Evolutionary conservation across 129 eudicot genomes (phyloP).

Genomic region (Ambrosia artemisiifolia): DNA sequence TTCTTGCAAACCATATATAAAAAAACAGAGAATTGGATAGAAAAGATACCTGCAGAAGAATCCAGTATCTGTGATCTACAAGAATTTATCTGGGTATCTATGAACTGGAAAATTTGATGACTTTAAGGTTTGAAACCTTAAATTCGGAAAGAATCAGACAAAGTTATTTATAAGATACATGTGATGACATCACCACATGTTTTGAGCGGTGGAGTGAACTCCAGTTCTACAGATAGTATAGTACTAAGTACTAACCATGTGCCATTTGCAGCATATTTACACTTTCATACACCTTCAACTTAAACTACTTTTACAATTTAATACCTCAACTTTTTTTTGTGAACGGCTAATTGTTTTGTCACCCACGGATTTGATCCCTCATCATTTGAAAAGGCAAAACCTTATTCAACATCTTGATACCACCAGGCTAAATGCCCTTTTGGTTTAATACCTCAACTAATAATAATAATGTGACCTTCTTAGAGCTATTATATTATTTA

Average conservation of each 20-base stretch:
- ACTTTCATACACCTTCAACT: background rate
- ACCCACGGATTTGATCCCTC: too few species aligned
- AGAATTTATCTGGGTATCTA: background rate
- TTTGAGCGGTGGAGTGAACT: conserved; percentile 11
- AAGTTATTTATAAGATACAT: background rate
- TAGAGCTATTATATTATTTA: too few species aligned
- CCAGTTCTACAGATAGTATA: background rate
- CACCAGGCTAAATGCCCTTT: too few species aligned
- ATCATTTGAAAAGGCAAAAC: too few species aligned
- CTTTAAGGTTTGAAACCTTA: conserved; percentile 23
- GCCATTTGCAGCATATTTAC: background rate
- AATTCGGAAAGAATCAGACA: background rate
- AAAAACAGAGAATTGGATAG: conserved; percentile 1
- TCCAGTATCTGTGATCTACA: conserved; percentile 12
- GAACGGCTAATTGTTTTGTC: too few species aligned
- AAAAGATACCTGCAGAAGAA: conserved; percentile 27
- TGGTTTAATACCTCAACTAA: background rate
- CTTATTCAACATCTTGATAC: too few species aligned
- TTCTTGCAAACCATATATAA: background rate
- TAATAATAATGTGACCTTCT: background rate
- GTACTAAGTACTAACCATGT: background rate
- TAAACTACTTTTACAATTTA: background rate
- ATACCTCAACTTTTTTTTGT: background rate
- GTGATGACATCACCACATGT: background rate
- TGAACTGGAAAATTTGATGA: background rate